Conservation (phyloP, 2,329 filamentous ascomycete species). For the Aureobasidium sp. region DNA sequence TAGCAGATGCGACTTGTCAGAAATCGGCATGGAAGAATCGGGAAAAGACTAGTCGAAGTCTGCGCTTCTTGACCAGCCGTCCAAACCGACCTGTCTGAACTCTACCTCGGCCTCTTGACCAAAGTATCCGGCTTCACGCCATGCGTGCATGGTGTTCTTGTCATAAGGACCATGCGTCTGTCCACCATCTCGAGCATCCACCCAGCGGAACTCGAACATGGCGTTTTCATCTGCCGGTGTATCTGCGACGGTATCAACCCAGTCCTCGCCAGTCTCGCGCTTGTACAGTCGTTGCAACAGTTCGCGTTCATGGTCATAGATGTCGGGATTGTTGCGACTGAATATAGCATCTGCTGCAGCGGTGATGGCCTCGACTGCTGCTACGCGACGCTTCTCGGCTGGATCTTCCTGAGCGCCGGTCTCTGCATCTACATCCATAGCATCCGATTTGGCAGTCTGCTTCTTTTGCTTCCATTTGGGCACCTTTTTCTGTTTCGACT, state of each 20-base stretch:
- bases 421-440: constrained; percentile 74
- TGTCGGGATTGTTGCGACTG: constrained; percentile 84
- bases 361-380: constrained; percentile 84
- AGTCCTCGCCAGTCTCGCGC: constrained; percentile 88
- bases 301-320: constrained; percentile 92
- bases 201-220: constrained; percentile 92
- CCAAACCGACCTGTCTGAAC: constrained; percentile 47
- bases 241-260: constrained; percentile 58
- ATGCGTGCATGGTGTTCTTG: constrained; percentile 84
- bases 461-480: constrained; percentile 67
- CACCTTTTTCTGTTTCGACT: constrained; percentile 58
- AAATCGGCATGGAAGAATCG: not conserved
- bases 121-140: constrained; percentile 95
- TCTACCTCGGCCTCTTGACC: constrained; percentile 76
- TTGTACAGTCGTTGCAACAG: constrained; percentile 83
- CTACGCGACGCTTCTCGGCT: constrained; percentile 73
- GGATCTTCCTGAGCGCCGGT: constrained; percentile 62
- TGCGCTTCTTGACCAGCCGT: constrained; percentile 47
- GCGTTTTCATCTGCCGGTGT: constrained; percentile 14
- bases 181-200: constrained; percentile 83
- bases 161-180: constrained; percentile 90
- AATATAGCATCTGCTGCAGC: constrained; percentile 91
- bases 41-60: constrained; percentile 30
- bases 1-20: not conserved
- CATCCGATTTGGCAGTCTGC: constrained; percentile 48